Evolutionary conservation across 192 early-diverging fungal species (phyloP).

Genomic region (Ambispora gerdemannii): DNA sequence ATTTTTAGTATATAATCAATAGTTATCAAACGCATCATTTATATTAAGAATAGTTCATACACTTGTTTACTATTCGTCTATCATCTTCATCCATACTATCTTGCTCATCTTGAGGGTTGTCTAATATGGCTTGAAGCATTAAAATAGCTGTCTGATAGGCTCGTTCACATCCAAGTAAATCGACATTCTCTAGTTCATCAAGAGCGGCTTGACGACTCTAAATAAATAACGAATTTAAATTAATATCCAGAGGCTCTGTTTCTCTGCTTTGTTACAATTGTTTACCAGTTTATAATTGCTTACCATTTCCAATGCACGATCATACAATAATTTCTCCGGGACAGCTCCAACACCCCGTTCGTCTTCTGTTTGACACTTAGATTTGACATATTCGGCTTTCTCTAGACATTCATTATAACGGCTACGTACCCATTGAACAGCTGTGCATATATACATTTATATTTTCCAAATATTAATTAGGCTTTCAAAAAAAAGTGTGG

Average conservation of each 20-base stretch:
- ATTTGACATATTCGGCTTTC: slow-evolving; percentile 64
- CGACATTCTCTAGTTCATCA: slow-evolving; percentile 62
- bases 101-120: slow-evolving; percentile 39
- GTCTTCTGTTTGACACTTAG: slow-evolving; percentile 52
- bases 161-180: slow-evolving; percentile 64
- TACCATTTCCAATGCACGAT: slow-evolving; percentile 68
- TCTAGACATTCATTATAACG: slow-evolving; percentile 91
- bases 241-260: no score
- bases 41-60: slow-evolving; percentile 35
- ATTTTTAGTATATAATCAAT: background rate
- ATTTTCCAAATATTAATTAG: background rate
- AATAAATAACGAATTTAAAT: background rate
- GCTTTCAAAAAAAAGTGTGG: background rate
- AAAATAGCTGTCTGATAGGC: slow-evolving; percentile 73
- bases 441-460: slow-evolving; percentile 28
- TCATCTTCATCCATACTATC: slow-evolving; percentile 54
- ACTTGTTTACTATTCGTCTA: slow-evolving; percentile 48
- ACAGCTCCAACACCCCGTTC: slow-evolving; percentile 49
- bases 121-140: slow-evolving; percentile 72
- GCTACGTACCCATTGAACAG: slow-evolving; percentile 86
- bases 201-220: slow-evolving; percentile 61
- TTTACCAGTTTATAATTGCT: background rate
- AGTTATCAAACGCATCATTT: background rate
- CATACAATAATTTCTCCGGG: slow-evolving; percentile 71
- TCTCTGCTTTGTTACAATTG: background rate